These are phyloP conservation scores for Adansonia rubrostipa DNA, from an alignment of 441 rosid genomes.

Conservation along the genomic window DNA sequence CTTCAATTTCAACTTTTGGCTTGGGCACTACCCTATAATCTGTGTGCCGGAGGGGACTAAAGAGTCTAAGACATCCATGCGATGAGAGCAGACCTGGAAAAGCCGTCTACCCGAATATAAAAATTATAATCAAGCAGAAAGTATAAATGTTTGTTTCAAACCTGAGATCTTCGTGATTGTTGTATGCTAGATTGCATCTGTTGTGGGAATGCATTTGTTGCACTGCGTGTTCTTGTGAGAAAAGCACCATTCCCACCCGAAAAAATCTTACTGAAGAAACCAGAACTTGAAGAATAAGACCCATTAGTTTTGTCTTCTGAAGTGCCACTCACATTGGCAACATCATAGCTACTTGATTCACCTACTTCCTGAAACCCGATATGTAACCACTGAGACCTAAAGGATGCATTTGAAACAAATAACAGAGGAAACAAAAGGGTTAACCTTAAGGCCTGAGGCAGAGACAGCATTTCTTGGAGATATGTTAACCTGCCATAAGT, in stretches of 20 bases:
- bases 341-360: constrained; percentile 39
- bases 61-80: neutral
- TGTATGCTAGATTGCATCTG: constrained; percentile 37
- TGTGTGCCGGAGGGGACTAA: neutral
- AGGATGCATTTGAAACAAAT: neutral
- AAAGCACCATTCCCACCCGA: constrained; percentile 37
- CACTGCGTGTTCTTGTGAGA: constrained; percentile 56
- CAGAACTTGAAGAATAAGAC: constrained; percentile 36
- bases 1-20: no score
- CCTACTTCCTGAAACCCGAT: constrained; percentile 47
- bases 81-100: neutral
- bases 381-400: constrained; percentile 17
- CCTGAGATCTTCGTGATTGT: constrained; percentile 26
- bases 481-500: no score
- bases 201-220: constrained; percentile 46
- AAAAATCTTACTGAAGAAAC: constrained; percentile 33
- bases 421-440: neutral
- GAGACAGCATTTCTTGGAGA: no score
- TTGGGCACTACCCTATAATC: no score
- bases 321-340: constrained; percentile 33
- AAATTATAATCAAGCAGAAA: constrained; percentile 5
- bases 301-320: constrained; percentile 36
- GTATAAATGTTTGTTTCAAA: neutral
- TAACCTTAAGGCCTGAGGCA: constrained; percentile 36
- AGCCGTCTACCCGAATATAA: neutral